These are phyloP conservation scores for Phlebiopsis flavidoalba DNA, from an alignment of 768 basidiomycete genomes.

Conservation along the genomic window DNA sequence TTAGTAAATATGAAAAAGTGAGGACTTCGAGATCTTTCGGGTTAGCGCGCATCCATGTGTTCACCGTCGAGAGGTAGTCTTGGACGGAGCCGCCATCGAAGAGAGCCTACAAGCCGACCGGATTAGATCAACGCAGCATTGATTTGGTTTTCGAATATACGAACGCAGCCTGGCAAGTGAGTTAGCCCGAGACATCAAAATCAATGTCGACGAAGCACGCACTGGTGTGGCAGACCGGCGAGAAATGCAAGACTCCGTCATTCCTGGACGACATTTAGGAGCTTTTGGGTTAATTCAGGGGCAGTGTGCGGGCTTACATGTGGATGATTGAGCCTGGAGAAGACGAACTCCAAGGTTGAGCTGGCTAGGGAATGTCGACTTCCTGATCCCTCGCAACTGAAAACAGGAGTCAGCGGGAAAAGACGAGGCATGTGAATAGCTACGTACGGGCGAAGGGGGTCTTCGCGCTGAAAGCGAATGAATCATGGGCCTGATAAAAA, in stretches of 20 bases:
- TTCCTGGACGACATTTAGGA: slow-evolving; percentile 15
- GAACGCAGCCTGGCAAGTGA: neutral
- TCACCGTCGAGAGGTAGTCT: slow-evolving; percentile 32
- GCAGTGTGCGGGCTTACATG: slow-evolving; percentile 12
- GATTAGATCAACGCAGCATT: neutral
- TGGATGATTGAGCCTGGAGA: slow-evolving; percentile 51
- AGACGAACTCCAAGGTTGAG: slow-evolving; percentile 47
- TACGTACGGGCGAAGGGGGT: slow-evolving; percentile 41
- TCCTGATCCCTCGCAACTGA: slow-evolving; percentile 46
- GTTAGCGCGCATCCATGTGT: slow-evolving; percentile 54
- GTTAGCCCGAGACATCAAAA: neutral
- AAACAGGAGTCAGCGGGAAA: neutral
- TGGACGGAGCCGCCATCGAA: slow-evolving; percentile 47
- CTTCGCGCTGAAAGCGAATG: slow-evolving; percentile 44
- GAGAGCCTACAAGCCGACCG: slow-evolving; percentile 17
- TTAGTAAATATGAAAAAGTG: slow-evolving; percentile 61
- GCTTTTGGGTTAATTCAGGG: neutral
- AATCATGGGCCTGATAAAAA: slow-evolving; percentile 43
- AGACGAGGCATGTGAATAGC: neutral
- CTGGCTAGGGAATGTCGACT: slow-evolving; percentile 44
- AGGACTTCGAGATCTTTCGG: slow-evolving; percentile 66
- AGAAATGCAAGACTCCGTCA: slow-evolving; percentile 48
- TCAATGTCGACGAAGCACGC: slow-evolving; percentile 20
- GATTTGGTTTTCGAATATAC: neutral
- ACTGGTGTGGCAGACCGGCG: slow-evolving; percentile 73